Evolutionary conservation across 495 filamentous ascomycete genomes (phyloP), one percentile per base, ranked within the genome.

Genomic region (Lasiosphaeriaceae sp.): DNA sequence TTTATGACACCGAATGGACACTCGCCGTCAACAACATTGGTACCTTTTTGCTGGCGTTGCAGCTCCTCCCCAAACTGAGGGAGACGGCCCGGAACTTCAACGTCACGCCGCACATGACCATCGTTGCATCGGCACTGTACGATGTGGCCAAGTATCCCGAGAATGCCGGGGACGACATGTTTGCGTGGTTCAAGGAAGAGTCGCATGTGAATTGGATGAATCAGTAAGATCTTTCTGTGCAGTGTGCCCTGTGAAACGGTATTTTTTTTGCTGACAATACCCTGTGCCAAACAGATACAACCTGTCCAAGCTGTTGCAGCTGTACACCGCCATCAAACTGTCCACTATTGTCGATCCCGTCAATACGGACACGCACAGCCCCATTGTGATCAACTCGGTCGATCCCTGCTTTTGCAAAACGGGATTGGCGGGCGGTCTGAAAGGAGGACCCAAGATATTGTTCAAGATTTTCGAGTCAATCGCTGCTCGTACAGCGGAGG

Each of bases 11-110:
- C 20, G 78, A 81, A 61, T 57, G 57, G 8, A 71, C 65, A 11
- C 70, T 85, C 35, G 78, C 80, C 0, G 76, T 82, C 35, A 86
- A 86, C 56, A 72, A 79, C n/a, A 66, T 83, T 58, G 71, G 66
- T 34, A 81, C 72, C 0, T 59, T 78, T 8, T 66, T 83, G 2
- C 67, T 83, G 2, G 75, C 60, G 1, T 50, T 79, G 0, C 71
- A 78, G 5, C 61, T 82, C 19, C 67, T 82, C 9, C 75, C 74
- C 1, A 66, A 69, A 17, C 55, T 79, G 11, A 64, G 62, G 23
- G 64, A 71, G 5, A 71, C 74, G 9, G 66, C 62, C 29, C 31
- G 23, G 41, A 43, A n/a, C n/a, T n/a, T n/a, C n/a, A n/a, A n/a
- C n/a, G 48, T 58, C 19, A 57, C 52, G 8, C 71, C 75, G 0